These are phyloP conservation scores for Aureobasidium sp. DNA, from an alignment of 2,329 filamentous ascomycete genomes.

Conservation along the genomic window DNA sequence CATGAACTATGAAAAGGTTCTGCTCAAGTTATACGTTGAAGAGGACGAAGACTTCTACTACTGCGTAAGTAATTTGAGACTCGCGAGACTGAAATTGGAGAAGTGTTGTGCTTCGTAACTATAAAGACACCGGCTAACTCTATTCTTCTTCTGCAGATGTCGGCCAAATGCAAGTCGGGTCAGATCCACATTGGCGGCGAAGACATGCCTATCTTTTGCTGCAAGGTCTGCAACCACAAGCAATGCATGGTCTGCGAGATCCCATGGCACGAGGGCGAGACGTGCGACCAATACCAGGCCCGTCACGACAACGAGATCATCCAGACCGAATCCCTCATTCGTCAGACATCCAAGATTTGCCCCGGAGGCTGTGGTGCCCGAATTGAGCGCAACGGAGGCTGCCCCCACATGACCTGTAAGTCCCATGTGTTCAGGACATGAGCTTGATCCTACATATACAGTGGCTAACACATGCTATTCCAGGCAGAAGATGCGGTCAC, in stretches of 20 bases:
- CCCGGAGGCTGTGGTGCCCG: constrained; percentile 23
- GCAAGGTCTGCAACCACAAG: constrained; percentile 24
- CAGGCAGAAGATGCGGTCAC: background rate
- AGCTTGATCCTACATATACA: background rate
- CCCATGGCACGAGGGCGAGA: constrained; percentile 27
- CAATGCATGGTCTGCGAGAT: constrained; percentile 28
- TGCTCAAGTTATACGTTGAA: constrained; percentile 13
- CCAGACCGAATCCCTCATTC: constrained; percentile 18
- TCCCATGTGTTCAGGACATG: background rate
- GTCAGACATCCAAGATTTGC: constrained; percentile 23
- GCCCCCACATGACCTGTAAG: constrained; percentile 25
- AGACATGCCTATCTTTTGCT: constrained; percentile 24
- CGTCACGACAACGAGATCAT: constrained; percentile 2
- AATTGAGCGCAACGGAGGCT: constrained; percentile 30
- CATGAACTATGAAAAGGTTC: background rate
- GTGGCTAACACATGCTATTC: background rate
- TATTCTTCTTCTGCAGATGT: background rate
- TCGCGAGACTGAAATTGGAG: background rate
- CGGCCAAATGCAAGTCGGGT: constrained; percentile 19
- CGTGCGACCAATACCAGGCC: constrained; percentile 19
- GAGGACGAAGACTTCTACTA: constrained; percentile 20
- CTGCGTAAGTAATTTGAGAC: constrained; percentile 13
- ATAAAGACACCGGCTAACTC: background rate
- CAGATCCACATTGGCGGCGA: constrained; percentile 21
- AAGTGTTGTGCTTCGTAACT: background rate